Evolutionary conservation across 306 rosid genomes (phyloP).

Genomic region (Trifolium pratense): DNA sequence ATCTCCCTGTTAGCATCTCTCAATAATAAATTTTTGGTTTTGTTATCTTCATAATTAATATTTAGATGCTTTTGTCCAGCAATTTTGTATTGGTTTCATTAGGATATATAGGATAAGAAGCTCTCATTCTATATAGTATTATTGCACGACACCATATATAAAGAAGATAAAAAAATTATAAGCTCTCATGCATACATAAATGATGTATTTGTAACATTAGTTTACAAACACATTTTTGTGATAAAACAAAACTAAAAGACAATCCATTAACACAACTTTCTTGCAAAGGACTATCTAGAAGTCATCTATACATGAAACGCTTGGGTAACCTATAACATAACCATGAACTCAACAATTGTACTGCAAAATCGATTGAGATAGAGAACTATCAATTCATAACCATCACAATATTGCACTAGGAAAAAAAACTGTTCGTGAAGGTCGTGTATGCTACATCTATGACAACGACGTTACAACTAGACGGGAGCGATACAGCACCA

Average conservation of each 20-base stretch:
- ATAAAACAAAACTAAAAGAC: slow-evolving; percentile 12
- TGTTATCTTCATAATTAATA: too few species aligned
- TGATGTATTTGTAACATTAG: neutral
- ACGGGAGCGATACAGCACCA: slow-evolving; percentile 41
- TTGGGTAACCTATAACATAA: slow-evolving; percentile 32
- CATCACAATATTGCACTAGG: slow-evolving; percentile 48
- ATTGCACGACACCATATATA: neutral
- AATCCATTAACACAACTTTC: slow-evolving; percentile 29
- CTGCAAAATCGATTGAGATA: slow-evolving; percentile 40
- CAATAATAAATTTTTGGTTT: neutral
- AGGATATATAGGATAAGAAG: neutral
- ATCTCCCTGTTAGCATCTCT: neutral
- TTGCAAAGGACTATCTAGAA: slow-evolving; percentile 36
- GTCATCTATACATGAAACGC: slow-evolving; percentile 39
- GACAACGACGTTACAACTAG: slow-evolving; percentile 41
- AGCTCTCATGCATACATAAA: slow-evolving; percentile 12
- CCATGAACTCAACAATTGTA: slow-evolving; percentile 32
- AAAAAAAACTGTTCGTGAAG: slow-evolving; percentile 49
- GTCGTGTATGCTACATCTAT: slow-evolving; percentile 48
- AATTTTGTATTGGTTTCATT: neutral
- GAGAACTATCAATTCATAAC: slow-evolving; percentile 40
- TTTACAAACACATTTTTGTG: slow-evolving; percentile 30
- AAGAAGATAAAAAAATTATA: slow-evolving; percentile 10
- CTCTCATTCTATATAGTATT: neutral
- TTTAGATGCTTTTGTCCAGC: neutral